These are phyloP conservation scores for Collybiopsis luxurians DNA, from an alignment of 768 basidiomycete species.

Conservation along the genomic window DNA sequence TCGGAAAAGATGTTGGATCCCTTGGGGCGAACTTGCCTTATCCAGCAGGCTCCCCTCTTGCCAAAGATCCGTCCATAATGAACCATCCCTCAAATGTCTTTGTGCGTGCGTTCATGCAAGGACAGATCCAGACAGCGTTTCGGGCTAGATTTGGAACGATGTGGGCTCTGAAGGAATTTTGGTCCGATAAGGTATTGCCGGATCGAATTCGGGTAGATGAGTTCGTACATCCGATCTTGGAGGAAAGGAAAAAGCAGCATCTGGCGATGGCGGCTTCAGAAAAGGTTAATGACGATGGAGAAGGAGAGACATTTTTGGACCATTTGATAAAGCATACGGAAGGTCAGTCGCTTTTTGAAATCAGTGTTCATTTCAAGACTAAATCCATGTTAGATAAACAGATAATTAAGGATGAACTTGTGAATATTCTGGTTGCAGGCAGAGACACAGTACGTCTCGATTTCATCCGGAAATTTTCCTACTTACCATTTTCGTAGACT, in stretches of 20 bases:
- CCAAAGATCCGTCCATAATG: conserved; percentile 11
- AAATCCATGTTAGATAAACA: conserved; percentile 28
- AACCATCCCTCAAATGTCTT: conserved; percentile 39
- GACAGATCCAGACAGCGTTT: conserved; percentile 37
- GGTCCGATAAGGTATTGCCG: conserved; percentile 41
- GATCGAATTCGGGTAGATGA: conserved; percentile 45
- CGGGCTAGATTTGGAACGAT: conserved; percentile 39
- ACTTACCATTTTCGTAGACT: conserved; percentile 26
- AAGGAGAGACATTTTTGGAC: conserved; percentile 45
- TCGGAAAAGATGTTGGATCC: conserved; percentile 44
- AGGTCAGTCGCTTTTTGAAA: conserved; percentile 28
- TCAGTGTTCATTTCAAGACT: conserved; percentile 7
- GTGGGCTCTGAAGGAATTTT: conserved; percentile 56
- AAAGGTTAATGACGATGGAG: conserved; percentile 24
- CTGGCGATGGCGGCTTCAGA: conserved; percentile 4
- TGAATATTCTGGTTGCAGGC: conserved; percentile 43
- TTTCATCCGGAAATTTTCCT: neutral
- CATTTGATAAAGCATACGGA: conserved; percentile 53
- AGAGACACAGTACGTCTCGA: conserved; percentile 35
- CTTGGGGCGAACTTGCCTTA: conserved; percentile 48
- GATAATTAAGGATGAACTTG: conserved; percentile 40
- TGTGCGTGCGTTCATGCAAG: conserved; percentile 46
- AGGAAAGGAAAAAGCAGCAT: conserved; percentile 33
- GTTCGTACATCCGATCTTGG: conserved; percentile 53
- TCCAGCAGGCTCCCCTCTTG: conserved; percentile 31